Percentiles rank a stretch among this genome's conserved stretches.
Conservation (phyloP, 148 eudicot species). For the Cornus suecica region DNA sequence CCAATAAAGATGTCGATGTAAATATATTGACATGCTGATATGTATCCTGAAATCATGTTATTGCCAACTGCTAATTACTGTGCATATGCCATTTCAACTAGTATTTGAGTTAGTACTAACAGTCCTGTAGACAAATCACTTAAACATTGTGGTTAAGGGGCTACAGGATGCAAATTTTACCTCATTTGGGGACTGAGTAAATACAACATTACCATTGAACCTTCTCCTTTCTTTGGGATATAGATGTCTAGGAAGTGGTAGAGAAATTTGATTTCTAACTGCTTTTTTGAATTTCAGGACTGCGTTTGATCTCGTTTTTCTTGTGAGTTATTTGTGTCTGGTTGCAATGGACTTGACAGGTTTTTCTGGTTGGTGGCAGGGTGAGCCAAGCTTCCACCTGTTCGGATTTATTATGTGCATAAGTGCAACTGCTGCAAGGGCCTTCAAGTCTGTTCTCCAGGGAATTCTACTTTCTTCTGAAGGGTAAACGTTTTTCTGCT, state of each 20-base stretch:
- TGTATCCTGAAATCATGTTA: no score
- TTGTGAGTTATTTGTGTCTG: background rate
- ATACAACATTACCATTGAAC: background rate
- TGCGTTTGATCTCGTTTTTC: background rate
- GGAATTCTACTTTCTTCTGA: slow-evolving; percentile 92
- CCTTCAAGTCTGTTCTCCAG: slow-evolving; percentile 96
- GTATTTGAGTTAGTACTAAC: background rate
- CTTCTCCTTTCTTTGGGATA: background rate
- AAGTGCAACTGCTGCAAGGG: slow-evolving; percentile 97
- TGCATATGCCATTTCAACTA: no score
- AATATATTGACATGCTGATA: no score
- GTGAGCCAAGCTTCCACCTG: slow-evolving; percentile 96
- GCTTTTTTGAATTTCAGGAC: slow-evolving; percentile 6
- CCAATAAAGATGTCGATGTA: no score
- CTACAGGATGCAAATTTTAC: background rate
- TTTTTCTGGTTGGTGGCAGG: slow-evolving; percentile 50
- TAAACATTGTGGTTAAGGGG: no score
- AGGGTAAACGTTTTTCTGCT: slow-evolving; percentile 49
- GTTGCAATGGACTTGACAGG: background rate
- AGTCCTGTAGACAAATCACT: background rate
- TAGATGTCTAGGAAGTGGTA: background rate
- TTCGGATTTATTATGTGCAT: slow-evolving; percentile 97
- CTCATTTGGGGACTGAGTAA: background rate
- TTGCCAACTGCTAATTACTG: no score
- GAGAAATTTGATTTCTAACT: background rate